Base-by-base conservation (phyloP, 2,329 filamentous ascomycete genomes). In the Penicillium sp. region DNA sequence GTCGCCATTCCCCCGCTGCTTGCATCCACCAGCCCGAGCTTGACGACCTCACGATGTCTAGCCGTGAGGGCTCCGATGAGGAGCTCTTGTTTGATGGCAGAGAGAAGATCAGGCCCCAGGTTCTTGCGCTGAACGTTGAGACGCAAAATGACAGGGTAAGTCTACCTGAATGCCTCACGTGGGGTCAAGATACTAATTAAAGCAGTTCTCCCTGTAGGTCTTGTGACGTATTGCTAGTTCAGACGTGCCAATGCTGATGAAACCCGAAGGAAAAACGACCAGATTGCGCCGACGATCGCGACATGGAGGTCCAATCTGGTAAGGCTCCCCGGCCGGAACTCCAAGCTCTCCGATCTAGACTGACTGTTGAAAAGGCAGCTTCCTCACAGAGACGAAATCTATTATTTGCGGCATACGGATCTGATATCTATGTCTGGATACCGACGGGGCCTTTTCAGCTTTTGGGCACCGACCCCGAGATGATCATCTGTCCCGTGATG, bases 371-470 rank as follows among this genome's bases (percentile, higher is more conserved):
- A 45, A 44, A 74, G 78, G 75, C 74, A 43, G 78, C 78, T 10
- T 65, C 80, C 14, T 81, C 79, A 13, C 79, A 81, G 53, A 71
- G 76, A 44, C 73, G 72, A 16, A 81, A 81, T 58, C 62, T 81
- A 10, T 71, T 80, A 14, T 81, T 81, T 58, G 71, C 77, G 51
- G 79, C 78, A 14, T 73, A 72, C 44, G 58, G 62, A 16, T 63
- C 74, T 51, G 63, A 76, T 26, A 74, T 81, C 27, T 72, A 78
- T 58, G 77, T 80, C 50, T 81, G 77, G 70, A 69, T 75, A 49
- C 79, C 79, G 2, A 64, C 68, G 10, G 76, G 76, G 35, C 70
- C 75, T 6, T 73, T 68, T 11, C 78, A 80, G 60, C 65, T 64
- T 11, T 65, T 81, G 13, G 72, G 73, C 3, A 61, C 63, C 26